Base-by-base conservation (phyloP, 768 basidiomycete genomes). In the Guyanaporus albipodus region DNA sequence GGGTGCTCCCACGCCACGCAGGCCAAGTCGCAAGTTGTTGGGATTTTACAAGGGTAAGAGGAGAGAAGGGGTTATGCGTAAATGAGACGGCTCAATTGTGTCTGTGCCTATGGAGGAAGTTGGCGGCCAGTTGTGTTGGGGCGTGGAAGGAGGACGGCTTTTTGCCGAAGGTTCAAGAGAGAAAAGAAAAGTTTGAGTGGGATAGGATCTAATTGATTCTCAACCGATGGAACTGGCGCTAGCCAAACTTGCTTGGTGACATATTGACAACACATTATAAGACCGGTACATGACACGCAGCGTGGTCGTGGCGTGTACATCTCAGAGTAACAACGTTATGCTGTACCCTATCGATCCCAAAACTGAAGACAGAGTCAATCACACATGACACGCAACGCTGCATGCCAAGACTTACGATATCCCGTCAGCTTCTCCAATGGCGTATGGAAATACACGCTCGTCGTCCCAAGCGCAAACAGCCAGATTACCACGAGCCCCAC, bases 361-460 rank as follows among this genome's bases (percentile, higher is more conserved):
- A 18, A 70, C 73, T 76, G 38, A 46, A 41, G 31, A 32, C 10
- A 34, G 14, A 38, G 36, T n/a, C 15, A 26, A 9, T n/a, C 15
- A 18, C 10, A 23, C 12, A 6, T 7, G n/a, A 23, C 8, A 44
- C 22, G 11, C 24, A n/a, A n/a, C n/a, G n/a, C n/a, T n/a, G n/a
- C n/a, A n/a, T 4, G 14, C 12, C 6, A 28, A n/a, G 22, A 81
- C 89, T 61, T 60, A 94, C 92, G 32, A 49, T 85, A 87, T 11
- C 95, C 95, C 3, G 85, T 82, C 27, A 90, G 50, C 70, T 98
- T 97, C 71, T 97, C 95, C 11, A 75, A 67, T 0, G 91, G 90
- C 4, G 85, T 75, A 61, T 98, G 95, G 73, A 95, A 98, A 65
- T 91, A 97, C 8, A 95, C 70, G 42, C 85, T 82, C 18, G 95